Evolutionary conservation across 2,329 filamentous ascomycete species (phyloP), one percentile per base, ranked within the genome.

Genomic region (Penicillium sp.): DNA sequence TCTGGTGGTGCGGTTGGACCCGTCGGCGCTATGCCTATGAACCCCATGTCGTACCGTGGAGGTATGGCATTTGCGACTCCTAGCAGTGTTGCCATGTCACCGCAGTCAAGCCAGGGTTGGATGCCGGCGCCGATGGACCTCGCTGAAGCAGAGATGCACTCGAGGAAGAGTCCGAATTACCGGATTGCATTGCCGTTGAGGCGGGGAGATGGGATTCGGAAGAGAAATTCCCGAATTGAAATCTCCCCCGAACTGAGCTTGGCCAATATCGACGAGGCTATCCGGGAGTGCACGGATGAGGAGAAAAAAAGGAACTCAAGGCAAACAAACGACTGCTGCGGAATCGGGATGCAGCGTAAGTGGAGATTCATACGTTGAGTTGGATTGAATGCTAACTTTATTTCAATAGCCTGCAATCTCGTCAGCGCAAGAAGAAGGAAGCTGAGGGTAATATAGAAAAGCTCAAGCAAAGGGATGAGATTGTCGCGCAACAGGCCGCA

Each of bases 151-250:
- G 75, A 63, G 68, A 79, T 79, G 71, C 71, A 84, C 78, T 75
- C 82, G 70, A 70, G 86, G 42, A 84, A 84, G 72, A 93, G 85
- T 75, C 86, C 90, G 29, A 81, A 84, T 55, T 75, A 85, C 86
- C 71, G 89, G 84, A 67, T 74, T 53, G 89, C 90, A 78, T 91
- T 92, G 61, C 88, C 93, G 55, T 81, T 90, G 75, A 83, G 85
- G 53, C 85, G 90, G 66, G 87, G 91, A 56, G 92, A 96, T 67
- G 91, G 94, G 61, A 96, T 97, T 76, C 86, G 94, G 70, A 99
- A 99, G 87, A 97, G 97, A 89, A 99, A 97, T 72, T 92, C 93
- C 64, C 89, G 93, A 66, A 97, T 97, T 77, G 93, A 97, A 71
- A 99, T 99, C 66, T 94, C 94, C 10, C 87, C 90, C 44, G 94